Percentiles rank a stretch among this genome's conserved stretches.
phyloP scores from a whole-genome alignment of 2,329 filamentous ascomycete species.

The Talaromyces funiculosus region DNA sequence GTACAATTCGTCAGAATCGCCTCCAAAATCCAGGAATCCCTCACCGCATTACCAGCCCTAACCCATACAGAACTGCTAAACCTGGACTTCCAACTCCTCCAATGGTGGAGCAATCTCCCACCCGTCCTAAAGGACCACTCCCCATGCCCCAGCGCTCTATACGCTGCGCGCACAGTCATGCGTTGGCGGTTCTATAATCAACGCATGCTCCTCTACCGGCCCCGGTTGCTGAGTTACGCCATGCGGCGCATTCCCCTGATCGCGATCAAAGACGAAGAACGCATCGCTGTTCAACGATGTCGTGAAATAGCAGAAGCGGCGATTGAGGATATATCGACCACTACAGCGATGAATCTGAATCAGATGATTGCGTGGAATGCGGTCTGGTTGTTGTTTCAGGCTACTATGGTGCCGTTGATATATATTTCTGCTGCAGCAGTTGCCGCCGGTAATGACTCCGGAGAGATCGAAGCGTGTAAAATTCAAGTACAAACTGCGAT shows the following conservation, averaged over 20 bases:
- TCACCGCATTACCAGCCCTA: constrained; percentile 64
- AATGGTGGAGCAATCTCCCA: constrained; percentile 68
- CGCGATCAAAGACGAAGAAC: constrained; percentile 55
- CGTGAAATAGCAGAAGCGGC: constrained; percentile 63
- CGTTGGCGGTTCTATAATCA: constrained; percentile 78
- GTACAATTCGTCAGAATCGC: constrained; percentile 75
- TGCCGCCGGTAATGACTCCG: no score
- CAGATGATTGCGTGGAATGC: constrained; percentile 1
- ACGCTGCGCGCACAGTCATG: constrained; percentile 67
- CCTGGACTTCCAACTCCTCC: constrained; percentile 62
- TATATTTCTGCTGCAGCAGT: background rate
- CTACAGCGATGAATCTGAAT: constrained; percentile 26
- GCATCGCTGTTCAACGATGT: constrained; percentile 62
- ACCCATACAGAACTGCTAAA: constrained; percentile 60
- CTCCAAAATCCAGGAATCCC: constrained; percentile 65
- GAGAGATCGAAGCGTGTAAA: background rate
- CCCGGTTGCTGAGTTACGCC: constrained; percentile 62
- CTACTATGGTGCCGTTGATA: constrained; percentile 2
- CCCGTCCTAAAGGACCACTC: constrained; percentile 60
- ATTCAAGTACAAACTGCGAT: background rate
- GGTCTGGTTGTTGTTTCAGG: background rate
- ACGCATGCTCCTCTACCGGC: constrained; percentile 68
- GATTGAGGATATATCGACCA: constrained; percentile 67
- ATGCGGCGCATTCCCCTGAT: constrained; percentile 48
- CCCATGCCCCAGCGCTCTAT: constrained; percentile 64